Base-by-base conservation (phyloP, 1,284 basidiomycete species). In the Ceratobasidium papillatum region DNA sequence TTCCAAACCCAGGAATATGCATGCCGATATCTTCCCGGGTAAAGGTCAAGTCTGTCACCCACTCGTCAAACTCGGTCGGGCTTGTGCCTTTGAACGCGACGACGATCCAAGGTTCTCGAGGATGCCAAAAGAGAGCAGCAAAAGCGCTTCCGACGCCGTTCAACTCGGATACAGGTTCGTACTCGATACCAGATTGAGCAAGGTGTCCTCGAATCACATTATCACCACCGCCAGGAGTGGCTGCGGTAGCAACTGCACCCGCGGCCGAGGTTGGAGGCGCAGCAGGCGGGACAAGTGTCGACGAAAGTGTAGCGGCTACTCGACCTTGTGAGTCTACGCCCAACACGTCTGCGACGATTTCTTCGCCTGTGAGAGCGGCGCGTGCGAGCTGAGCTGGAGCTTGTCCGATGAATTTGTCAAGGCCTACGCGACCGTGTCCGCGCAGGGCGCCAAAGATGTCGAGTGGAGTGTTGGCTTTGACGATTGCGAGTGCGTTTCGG, bases 41-140 rank as follows among this genome's bases (percentile, higher is more conserved):
- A 63, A 78, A 78, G 7, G 80, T 81, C 34, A 83, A 79, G 71
- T 83, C 82, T 45, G 80, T 77, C 32, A 79, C 76, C 82, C 82
- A 82, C 69, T 83, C 82, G 22, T 76, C 77, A 76, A 83, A 83
- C 74, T 82, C 81, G 43, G 78, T 78, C 22, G 82, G 82, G 43
- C 79, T 78, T 11, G 83, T 83, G 5, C 76, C 76, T 41, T 76
- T 76, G 68, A 77, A 76, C 14, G 76, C 74, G 14, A 77, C 73
- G 22, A 75, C 75, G 27, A 77, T 61, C 76, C 76, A 77, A 30
- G 61, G 76, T 12, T 65, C 64, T 19, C 36, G 74, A 1, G 72
- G 71, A 38, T 77, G 75, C 76, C 76, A 77, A 47, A 77, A 77
- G 17, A 77, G 52, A 25, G 74, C 64, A n/a, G 65, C 43, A 59